These are phyloP conservation scores for Dactylonectria estremocensis DNA, from an alignment of 2,329 filamentous ascomycete species.

Conservation along the genomic window DNA sequence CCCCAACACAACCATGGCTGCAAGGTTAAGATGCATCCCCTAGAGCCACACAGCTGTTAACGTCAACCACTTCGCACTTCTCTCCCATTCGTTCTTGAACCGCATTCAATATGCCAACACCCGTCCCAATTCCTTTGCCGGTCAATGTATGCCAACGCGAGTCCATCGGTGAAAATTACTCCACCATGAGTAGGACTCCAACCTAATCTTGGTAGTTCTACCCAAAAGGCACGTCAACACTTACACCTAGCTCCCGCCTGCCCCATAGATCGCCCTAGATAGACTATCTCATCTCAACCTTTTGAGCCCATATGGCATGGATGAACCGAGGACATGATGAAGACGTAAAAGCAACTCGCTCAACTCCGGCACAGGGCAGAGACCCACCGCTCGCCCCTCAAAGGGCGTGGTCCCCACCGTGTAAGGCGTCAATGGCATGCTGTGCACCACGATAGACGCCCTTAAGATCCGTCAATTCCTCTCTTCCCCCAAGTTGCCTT, in stretches of 20 bases:
- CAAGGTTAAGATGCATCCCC: background rate
- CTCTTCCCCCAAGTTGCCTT: background rate
- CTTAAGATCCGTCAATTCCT: background rate
- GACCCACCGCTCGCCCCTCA: background rate
- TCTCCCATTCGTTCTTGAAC: background rate
- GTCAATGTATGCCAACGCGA: background rate
- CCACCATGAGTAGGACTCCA: background rate
- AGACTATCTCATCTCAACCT: background rate
- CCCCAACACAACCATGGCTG: background rate
- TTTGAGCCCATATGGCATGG: background rate
- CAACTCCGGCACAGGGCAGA: background rate
- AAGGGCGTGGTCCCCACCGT: slow-evolving; percentile 5
- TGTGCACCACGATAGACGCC: slow-evolving; percentile 9
- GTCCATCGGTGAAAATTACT: background rate
- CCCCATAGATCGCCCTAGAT: background rate
- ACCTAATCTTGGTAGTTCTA: background rate
- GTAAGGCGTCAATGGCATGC: slow-evolving; percentile 13
- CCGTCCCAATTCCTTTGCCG: background rate
- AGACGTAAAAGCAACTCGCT: background rate
- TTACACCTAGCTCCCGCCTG: background rate
- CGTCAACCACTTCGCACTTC: background rate
- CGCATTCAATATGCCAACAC: background rate
- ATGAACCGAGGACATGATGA: background rate
- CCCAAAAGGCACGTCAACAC: background rate
- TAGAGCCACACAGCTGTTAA: background rate